Evolutionary conservation across 441 rosid genomes (phyloP), one percentile per base, ranked within the genome.

Genomic region (Gossypium laxum): DNA sequence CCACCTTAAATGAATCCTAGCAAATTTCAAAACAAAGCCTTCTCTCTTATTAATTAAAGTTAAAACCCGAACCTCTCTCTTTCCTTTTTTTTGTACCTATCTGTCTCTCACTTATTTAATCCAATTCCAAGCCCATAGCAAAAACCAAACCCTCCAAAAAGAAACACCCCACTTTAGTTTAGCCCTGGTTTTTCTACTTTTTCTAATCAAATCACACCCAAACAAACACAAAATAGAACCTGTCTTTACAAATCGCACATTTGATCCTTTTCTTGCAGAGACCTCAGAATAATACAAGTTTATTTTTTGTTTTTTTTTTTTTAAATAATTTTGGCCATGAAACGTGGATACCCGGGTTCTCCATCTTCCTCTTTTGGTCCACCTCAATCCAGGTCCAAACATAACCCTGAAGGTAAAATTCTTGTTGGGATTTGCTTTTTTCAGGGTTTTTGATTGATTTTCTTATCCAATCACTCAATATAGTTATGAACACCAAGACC

Each of bases 321-420:
- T 6, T 2, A 14, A 8, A 14, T 67, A 67, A 67, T 7, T 67
- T 67, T 67, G 62, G 76, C 70, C 70, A 91, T 91, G 98, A 93
- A 93, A 88, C 90, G 96, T 68, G 95, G 90, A 69, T 75, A 81
- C 84, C 50, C 84, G 18, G 87, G 79, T 54, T 88, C 93, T 51
- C 86, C 94, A 4, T 84, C 96, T 7, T 76, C 86, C 76, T 87
- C 96, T 74, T 60, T 69, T 67, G 86, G 85, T 65, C 97, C 92
- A 38, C 89, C 95, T 75, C 84, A 88, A 43, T 86, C 91, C 71
- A 83, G 85, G 81, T 48, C 82, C 82, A 91, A 80, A 83, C 74
- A 74, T 28, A 90, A 90, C 69, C 88, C 91, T 14, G 85, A 90
- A 87, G 97, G 97, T 91, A 38, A 62, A 32, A 3, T 60, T 17